Evolutionary conservation across 768 basidiomycete species (phyloP), one percentile per base, ranked within the genome.

Genomic region (Leucocoprinus leucothites): DNA sequence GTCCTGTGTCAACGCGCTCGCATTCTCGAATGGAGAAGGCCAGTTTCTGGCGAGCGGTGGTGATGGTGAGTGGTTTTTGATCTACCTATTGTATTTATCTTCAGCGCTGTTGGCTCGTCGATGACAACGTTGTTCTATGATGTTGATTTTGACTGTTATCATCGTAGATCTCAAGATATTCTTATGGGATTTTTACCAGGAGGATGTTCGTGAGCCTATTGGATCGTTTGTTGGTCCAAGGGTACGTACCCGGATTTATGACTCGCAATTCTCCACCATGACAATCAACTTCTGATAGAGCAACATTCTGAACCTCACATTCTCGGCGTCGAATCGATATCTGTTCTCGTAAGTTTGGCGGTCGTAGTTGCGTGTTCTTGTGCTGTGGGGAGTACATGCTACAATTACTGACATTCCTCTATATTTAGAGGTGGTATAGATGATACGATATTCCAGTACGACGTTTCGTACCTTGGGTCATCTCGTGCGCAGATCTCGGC

Each of bases 121-220:
- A 31, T 31, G 11, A 31, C n/a, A n/a, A n/a, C n/a, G n/a, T n/a
- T n/a, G n/a, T n/a, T n/a, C n/a, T n/a, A n/a, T n/a, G n/a, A n/a
- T 38, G 16, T 49, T 54, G 42, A 47, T 51, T 18, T 40, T 56
- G 9, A 60, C 51, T 53, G 43, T 16, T 25, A 22, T 4, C 41
- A 13, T 5, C 25, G 19, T 59, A 87, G 86, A 88, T 67, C 68
- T 77, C 6, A 65, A 72, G 11, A 72, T 86, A 35, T 73, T 74
- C 60, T 67, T 88, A 16, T 88, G 86, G 86, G 83, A 88, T 62
- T 82, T 87, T 58, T 71, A 87, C 59, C 80, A 84, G 60, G 82
- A 84, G 7, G 74, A 84, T 51, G 65, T 84, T 38, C 63, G 61
- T 36, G 59, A 54, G 26, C 77, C 84, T 18, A 73, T 71, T 24